Evolutionary conservation across 306 rosid species (phyloP), one percentile per base, ranked within the genome.

Genomic region (Rosa lucieae): DNA sequence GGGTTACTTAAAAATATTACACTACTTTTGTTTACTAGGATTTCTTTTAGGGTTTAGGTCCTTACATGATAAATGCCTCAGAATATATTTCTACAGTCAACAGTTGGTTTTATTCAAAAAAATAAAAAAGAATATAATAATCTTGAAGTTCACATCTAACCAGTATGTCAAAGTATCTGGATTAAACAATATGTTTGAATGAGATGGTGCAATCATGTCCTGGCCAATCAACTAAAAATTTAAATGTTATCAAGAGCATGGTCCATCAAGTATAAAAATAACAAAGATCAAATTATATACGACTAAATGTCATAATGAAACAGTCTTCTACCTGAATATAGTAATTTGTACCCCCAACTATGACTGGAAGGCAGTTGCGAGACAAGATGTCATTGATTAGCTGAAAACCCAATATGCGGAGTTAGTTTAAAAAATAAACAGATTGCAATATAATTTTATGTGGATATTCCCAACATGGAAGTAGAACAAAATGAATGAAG

Each of bases 271-370:
- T 6, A 72, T 13, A 32, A 20, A 32, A 51, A 15, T 18, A 29
- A 52, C n/a, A 72, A 35, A 9, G 32, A 15, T 5, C 6, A 21
- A 69, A 10, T 68, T 44, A 20, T 69, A 5, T 43, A 32, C 46
- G 6, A 48, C 29, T 15, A 4, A 10, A 55, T 6, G 70, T 8
- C 40, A 67, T 15, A 40, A 52, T 9, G 12, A 66, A 55, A 70
- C 53, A 73, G 73, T 20, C 53, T 39, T 82, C 7, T 67, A 92
- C 98, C 97, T 94, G 97, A 66, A 94, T 94, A 84, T 92, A 94
- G 80, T 94, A 94, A 84, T 92, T 87, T 17, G 98, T 94, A n/a
- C 98, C 98, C 72, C 98, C 98, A 80, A 90, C 97, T 74, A 94
- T 81, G 79, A 90, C 90, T 6, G 98, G 98, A 82, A 91, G 74